Evolutionary conservation across 2,329 filamentous ascomycete species (phyloP), one percentile per base, ranked within the genome.

Genomic region (Colletotrichum echinochloae): DNA sequence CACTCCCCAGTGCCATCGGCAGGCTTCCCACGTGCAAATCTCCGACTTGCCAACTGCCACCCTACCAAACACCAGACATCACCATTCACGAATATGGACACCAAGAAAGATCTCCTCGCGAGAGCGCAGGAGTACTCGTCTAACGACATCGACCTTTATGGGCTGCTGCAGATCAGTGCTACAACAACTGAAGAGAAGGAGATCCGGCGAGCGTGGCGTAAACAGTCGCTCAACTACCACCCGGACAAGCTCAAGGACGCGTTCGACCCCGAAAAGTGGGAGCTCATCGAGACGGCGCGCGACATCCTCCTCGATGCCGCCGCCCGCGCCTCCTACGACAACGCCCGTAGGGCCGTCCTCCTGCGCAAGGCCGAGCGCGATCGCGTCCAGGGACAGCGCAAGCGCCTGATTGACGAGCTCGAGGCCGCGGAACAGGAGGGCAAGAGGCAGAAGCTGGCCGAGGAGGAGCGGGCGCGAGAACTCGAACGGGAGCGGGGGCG

Each of bases 161-260:
- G 88, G 33, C 86, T 97, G 33, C 88, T 97, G 20, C 88, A 87
- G 65, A 85, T 96, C 60, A 84, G 89, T 66, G 85, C 89, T 26
- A 86, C 90, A 23, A 49, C 23, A 23, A 89, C 91, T 0, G 82
- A 86, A 26, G 91, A 92, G 66, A 83, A 89, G n/a, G 92, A 94
- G 72, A 91, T 97, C 76, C 91, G 93, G 73, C 90, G 92, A 74
- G 94, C 94, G 54, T 98, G 95, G 85, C 90, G 94, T 70, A 93
- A 93, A 76, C 91, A 91, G 37, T 94, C 94, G 4, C 85, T 97
- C n/a, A 94, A 94, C 77, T 94, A 95, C 84, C 95, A 98, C 80
- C 95, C 95, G 1, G 95, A 98, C 86, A 97, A 98, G 83, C 91
- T 95, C 65, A 89, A 91, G 73, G 89, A 88, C 62, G 83, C 87